Evolutionary conservation across 352 stramenopile genomes (phyloP), one percentile per base, ranked within the genome.

Genomic region (Pythium myriotylum): DNA sequence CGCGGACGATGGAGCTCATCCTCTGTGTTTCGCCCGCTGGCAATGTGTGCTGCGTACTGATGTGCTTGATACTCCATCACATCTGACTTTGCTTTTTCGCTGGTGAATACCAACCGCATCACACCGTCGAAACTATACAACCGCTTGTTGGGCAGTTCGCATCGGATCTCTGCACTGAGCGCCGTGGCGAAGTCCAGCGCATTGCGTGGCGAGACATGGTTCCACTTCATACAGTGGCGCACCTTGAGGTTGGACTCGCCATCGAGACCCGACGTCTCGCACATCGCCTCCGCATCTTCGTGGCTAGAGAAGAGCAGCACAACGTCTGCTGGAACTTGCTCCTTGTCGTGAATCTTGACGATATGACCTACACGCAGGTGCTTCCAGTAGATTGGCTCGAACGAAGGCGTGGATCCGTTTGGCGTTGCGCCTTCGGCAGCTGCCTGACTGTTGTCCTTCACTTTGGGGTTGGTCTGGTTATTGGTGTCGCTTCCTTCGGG

Each of bases 261-360:
- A 35, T 95, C 86, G 2, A 95, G 72, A 64, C 84, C 93, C 8
- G 84, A 84, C 0, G 86, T 95, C 51, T 95, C 86, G 35, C 84
- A 89, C 78, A 92, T 91, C 20, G 68, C 83, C 67, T 88, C 74
- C 0, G 77, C 77, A 19, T 73, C 81, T 8, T 91, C 72, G 40
- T 91, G 76, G 27, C 85, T 96, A 0, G 86, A 86, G 29, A 91
- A 86, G 1, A 99, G 72, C 3, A 98, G 54, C 0, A 98, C 81
- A 3, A 99, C 55, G 59, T 99, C 95, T 0, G 95, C 94, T 6
- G 95, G 94, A 12, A 98, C 84, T 35, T 94, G 81, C 27, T 97
- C 83, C 22, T 88, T 76, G 61, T 98, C 89, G 40, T 84, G 56
- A 16, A 98, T 76, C 26, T 92, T 88, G 12, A 98, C 72, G 16